These are phyloP conservation scores for Macrophomina pseudophaseolina DNA, from an alignment of 2,329 filamentous ascomycete species.

Conservation along the genomic window DNA sequence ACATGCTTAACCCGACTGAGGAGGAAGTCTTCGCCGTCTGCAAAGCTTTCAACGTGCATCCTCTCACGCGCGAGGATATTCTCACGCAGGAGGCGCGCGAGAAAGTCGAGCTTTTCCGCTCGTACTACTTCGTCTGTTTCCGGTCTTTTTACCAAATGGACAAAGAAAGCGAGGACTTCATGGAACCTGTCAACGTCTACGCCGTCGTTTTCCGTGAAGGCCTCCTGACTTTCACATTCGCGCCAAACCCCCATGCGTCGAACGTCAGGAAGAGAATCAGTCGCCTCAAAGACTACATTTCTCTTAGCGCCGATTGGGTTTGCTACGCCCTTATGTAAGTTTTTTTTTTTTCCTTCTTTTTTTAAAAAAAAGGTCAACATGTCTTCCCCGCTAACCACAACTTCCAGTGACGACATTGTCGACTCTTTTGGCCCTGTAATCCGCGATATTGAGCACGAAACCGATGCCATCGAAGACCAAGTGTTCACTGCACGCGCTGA, in stretches of 20 bases:
- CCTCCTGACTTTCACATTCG: constrained; percentile 92
- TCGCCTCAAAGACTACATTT: constrained; percentile 91
- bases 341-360: no score
- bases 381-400: constrained; percentile 24
- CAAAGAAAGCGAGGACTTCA: constrained; percentile 77
- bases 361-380: not conserved
- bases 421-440: constrained; percentile 94
- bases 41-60: constrained; percentile 94
- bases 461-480: constrained; percentile 91
- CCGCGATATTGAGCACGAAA: constrained; percentile 81
- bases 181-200: constrained; percentile 95
- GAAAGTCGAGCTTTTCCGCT: constrained; percentile 96
- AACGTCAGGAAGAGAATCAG: constrained; percentile 92
- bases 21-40: constrained; percentile 88
- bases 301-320: constrained; percentile 96
- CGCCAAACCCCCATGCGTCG: constrained; percentile 81
- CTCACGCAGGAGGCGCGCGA: constrained; percentile 93
- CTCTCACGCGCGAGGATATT: constrained; percentile 95
- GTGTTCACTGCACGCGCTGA: constrained; percentile 91
- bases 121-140: constrained; percentile 98
- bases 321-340: constrained; percentile 95
- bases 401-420: constrained; percentile 84
- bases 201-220: constrained; percentile 96
- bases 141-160: constrained; percentile 88
- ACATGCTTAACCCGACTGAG: constrained; percentile 86